Evolutionary conservation across 1,139 yeast genomes (phyloP).

Genomic region (Protomyces macrosporus): DNA sequence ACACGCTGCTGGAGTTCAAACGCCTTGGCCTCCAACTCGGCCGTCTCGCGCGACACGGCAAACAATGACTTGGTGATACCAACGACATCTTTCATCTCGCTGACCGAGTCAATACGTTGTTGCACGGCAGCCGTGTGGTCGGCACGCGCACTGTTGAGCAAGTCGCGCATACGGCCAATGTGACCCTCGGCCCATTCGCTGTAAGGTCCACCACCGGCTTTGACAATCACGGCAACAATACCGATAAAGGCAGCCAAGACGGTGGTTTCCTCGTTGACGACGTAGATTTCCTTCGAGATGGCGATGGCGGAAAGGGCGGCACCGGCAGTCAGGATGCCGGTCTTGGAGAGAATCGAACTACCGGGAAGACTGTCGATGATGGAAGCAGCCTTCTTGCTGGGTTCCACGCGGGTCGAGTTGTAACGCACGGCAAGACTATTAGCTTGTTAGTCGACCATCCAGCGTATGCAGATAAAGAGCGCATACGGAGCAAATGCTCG

Average conservation of each 20-base stretch:
- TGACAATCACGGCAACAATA: conserved; percentile 69
- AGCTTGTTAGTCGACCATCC: background rate
- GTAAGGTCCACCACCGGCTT: conserved; percentile 89
- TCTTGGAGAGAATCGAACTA: conserved; percentile 77
- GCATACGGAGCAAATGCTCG: background rate
- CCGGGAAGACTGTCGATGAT: conserved; percentile 93
- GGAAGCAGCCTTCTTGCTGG: conserved; percentile 85
- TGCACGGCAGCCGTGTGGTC: conserved; percentile 90
- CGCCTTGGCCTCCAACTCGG: conserved; percentile 86
- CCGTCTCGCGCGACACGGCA: conserved; percentile 93
- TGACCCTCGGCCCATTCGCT: conserved; percentile 93
- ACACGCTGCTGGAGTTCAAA: conserved; percentile 89
- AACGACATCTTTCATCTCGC: conserved; percentile 87
- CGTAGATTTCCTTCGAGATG: conserved; percentile 85
- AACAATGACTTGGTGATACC: conserved; percentile 85
- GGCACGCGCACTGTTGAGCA: conserved; percentile 81
- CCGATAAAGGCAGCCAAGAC: conserved; percentile 74
- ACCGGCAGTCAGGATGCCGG: conserved; percentile 90
- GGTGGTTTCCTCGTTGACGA: conserved; percentile 89
- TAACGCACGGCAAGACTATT: conserved; percentile 12
- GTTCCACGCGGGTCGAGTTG: conserved; percentile 50
- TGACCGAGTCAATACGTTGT: conserved; percentile 81
- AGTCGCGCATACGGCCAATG: conserved; percentile 71
- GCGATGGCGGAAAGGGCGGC: conserved; percentile 94
- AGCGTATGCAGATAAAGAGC: background rate